Conservation (phyloP, 805 yeast genomes). For the Kodamaea restingae region DNA sequence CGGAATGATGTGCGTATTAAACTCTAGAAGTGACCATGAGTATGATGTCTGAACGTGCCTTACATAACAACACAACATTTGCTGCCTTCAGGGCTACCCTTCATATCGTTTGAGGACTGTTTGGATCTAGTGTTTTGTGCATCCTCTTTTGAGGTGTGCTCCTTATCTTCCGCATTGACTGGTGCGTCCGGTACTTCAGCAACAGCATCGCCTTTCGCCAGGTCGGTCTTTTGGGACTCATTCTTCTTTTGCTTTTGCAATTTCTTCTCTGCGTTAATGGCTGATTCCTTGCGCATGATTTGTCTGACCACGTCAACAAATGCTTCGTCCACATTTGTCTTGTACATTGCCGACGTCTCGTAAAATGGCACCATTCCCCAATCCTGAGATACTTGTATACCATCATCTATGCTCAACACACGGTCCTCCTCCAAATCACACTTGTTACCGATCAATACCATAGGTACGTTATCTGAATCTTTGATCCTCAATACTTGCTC, state of each 20-base stretch:
- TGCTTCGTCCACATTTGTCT: slow-evolving; percentile 86
- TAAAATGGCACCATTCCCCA: slow-evolving; percentile 92
- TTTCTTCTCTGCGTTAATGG: slow-evolving; percentile 41
- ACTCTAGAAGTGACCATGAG: neutral
- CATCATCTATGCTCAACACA: slow-evolving; percentile 74
- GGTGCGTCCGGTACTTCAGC: slow-evolving; percentile 7
- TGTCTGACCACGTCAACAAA: slow-evolving; percentile 86
- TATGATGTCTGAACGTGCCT: neutral
- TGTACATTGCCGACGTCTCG: slow-evolving; percentile 89
- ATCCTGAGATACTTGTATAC: slow-evolving; percentile 72
- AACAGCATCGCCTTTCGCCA: slow-evolving; percentile 1
- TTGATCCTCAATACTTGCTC: slow-evolving; percentile 84
- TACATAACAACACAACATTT: slow-evolving; percentile 33
- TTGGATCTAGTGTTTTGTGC: slow-evolving; percentile 15
- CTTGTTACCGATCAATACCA: slow-evolving; percentile 89
- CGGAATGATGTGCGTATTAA: neutral
- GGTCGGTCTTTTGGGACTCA: slow-evolving; percentile 8
- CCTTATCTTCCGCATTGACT: neutral
- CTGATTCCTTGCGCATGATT: slow-evolving; percentile 71
- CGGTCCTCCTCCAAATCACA: slow-evolving; percentile 78
- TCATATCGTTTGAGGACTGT: slow-evolving; percentile 17
- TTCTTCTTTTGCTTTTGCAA: slow-evolving; percentile 35
- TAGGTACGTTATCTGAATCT: slow-evolving; percentile 72
- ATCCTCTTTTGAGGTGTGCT: slow-evolving; percentile 9
- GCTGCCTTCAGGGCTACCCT: slow-evolving; percentile 13